Evolutionary conservation across 1,284 basidiomycete genomes (phyloP), one percentile per base, ranked within the genome.

Genomic region (Phylloboletellus chloephorus): DNA sequence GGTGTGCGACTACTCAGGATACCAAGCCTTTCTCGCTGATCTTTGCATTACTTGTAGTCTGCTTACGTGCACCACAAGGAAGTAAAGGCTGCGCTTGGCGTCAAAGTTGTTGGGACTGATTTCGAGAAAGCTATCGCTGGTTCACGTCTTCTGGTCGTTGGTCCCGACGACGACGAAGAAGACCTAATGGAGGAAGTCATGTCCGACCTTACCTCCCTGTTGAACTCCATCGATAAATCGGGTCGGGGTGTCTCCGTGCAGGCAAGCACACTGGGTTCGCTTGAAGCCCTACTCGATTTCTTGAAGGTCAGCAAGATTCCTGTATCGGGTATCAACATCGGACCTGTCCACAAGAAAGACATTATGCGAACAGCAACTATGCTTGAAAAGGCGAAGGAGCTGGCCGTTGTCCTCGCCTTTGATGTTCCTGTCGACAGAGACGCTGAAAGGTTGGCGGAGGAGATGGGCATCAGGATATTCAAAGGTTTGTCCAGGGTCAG

Each of bases 51-150:
- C 28, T 20, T 39, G 8, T 48, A 94, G 91, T 95, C 93, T 21
- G 80, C 83, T 37, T 99, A 98, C 59, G 92, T 99, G 32, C 96
- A 98, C 60, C 88, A 98, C 72, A 97, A 95, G 69, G 86, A 92
- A 66, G 91, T 98, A 66, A 98, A 95, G 69, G 96, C 96, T 3
- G 94, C 96, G 4, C 74, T 98, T 39, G 96, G 96, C 67, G 88
- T 99, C 64, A 99, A 99, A 73, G 84, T 99, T 52, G 79, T 86
- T 20, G 96, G 92, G 0, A 87, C 95, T 1, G 95, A 97, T 63
- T 79, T 99, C 21, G 96, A 98, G 58, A 98, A 98, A 67, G 95
- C 96, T n/a, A 96, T 98, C 50, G 94, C 95, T 45, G 96, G 96
- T 61, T 98, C 95, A 32, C 83, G 93, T 11, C 69, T 99, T 46